Percentiles rank a stretch among this genome's conserved stretches.
These are phyloP conservation scores for Botrytis fabae DNA, from an alignment of 2,329 filamentous ascomycete genomes.

Conservation along the genomic window DNA sequence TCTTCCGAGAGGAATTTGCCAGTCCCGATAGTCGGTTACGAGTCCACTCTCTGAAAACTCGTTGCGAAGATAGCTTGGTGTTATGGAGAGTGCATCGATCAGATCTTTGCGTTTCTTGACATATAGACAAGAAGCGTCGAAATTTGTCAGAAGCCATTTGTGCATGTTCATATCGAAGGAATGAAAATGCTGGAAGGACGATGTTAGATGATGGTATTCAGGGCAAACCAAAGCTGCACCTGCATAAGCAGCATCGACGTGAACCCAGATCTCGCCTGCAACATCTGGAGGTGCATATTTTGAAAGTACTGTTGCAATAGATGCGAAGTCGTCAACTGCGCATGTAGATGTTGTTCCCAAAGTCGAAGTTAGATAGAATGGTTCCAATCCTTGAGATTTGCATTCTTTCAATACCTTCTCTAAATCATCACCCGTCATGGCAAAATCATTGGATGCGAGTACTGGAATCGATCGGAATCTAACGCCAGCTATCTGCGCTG, in stretches of 20 bases:
- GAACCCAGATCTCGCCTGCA: constrained; percentile 73
- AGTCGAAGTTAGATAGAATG: constrained; percentile 83
- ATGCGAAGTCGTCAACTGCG: constrained; percentile 75
- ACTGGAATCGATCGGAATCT: constrained; percentile 71
- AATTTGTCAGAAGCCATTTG: constrained; percentile 95
- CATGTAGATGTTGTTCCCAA: constrained; percentile 88
- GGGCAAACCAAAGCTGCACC: constrained; percentile 80
- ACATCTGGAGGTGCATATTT: constrained; percentile 43
- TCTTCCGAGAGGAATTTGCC: constrained; percentile 91
- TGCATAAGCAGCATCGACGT: constrained; percentile 91
- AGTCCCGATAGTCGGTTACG: constrained; percentile 94
- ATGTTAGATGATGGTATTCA: constrained; percentile 71
- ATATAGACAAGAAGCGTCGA: constrained; percentile 80
- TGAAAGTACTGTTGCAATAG: constrained; percentile 40
- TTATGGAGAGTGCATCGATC: constrained; percentile 76
- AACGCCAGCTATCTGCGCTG: constrained; percentile 82
- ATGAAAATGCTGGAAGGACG: constrained; percentile 67
- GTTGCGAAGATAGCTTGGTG: constrained; percentile 81
- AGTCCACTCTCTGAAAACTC: constrained; percentile 75
- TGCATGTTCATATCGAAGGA: constrained; percentile 96
- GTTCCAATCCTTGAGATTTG: constrained; percentile 68
- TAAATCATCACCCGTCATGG: constrained; percentile 66
- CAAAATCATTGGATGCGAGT: constrained; percentile 61
- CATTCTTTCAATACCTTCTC: constrained; percentile 63
- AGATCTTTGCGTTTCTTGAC: constrained; percentile 74